phyloP scores from a whole-genome alignment of 139 green algal species.

The Chlorella sp. region DNA sequence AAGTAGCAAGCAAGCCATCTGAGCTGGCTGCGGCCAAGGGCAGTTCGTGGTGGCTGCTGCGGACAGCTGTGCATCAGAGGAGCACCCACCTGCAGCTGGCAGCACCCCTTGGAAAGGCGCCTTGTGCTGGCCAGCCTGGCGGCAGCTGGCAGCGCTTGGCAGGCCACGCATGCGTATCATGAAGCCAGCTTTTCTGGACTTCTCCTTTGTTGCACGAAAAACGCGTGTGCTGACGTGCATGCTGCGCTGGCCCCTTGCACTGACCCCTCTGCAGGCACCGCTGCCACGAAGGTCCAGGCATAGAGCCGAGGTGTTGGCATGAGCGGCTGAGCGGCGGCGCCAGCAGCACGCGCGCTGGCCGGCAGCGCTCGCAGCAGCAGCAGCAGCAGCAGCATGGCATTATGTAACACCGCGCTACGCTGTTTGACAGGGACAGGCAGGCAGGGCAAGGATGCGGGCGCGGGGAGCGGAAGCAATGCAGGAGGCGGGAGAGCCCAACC shows the following conservation, averaged over 20 bases:
- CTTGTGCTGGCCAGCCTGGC: too few species aligned
- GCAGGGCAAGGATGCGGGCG: too few species aligned
- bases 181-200: too few species aligned
- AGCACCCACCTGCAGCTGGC: too few species aligned
- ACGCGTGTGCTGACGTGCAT: background rate
- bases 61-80: too few species aligned
- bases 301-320: background rate
- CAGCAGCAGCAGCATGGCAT: background rate
- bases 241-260: background rate
- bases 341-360: background rate
- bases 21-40: background rate
- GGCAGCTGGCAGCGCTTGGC: too few species aligned
- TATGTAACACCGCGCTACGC: conserved; percentile 9
- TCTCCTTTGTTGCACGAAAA: background rate
- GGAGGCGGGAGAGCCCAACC: background rate
- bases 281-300: conserved; percentile 27
- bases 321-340: background rate
- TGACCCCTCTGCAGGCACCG: conserved; percentile 6
- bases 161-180: too few species aligned
- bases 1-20: background rate
- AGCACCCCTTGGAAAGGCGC: too few species aligned
- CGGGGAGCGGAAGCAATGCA: background rate
- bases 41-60: background rate
- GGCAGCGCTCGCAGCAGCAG: background rate
- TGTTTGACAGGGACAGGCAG: background rate